Conservation (phyloP, 164 flowering plant genomes). For the Liquidambar formosana region DNA sequence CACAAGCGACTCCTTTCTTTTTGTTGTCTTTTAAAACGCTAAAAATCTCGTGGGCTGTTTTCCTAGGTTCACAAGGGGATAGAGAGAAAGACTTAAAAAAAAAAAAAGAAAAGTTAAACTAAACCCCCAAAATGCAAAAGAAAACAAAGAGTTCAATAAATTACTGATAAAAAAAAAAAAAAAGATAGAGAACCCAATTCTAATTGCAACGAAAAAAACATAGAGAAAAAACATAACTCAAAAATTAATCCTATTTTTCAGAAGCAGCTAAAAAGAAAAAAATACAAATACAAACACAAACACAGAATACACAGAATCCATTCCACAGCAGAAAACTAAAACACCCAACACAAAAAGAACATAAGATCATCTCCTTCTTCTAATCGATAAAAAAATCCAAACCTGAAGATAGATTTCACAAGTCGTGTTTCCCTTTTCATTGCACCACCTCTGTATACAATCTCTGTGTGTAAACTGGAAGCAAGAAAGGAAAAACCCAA, state of each 20-base stretch:
- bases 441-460: no score
- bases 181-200: not conserved
- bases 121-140: not conserved
- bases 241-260: no score
- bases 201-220: not conserved
- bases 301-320: not conserved
- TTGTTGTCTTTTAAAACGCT: no score
- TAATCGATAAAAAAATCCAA: no score
- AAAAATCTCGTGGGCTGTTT: no score
- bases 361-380: no score
- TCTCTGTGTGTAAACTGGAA: no score
- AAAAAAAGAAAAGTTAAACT: conserved; percentile 6
- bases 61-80: no score
- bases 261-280: not conserved
- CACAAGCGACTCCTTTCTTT: no score
- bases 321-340: not conserved
- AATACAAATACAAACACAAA: no score
- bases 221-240: not conserved
- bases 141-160: not conserved
- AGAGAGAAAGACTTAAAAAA: not conserved
- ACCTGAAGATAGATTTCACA: conserved; percentile 97
- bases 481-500: no score
- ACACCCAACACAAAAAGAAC: not conserved
- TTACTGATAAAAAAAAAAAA: not conserved
- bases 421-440: no score